A percentile compares a stretch with the other conserved stretches of the same genome.
phyloP scores from a whole-genome alignment of 2,329 filamentous ascomycete species.

The Stagonosporopsis vannaccii region DNA sequence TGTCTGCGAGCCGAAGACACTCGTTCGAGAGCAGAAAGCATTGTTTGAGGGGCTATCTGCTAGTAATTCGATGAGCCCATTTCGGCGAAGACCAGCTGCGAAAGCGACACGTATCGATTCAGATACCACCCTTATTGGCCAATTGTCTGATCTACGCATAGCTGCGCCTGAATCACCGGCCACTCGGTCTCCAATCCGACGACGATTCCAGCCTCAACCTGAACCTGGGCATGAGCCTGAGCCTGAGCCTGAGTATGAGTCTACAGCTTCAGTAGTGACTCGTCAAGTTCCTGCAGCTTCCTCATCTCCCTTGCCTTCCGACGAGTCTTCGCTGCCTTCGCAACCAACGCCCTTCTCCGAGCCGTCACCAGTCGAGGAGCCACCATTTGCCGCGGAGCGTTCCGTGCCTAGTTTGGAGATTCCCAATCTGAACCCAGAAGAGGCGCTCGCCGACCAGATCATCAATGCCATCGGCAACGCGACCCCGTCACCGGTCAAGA shows the following conservation, averaged over 20 bases:
- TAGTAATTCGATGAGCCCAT: conserved; percentile 10
- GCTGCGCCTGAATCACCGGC: conserved; percentile 7
- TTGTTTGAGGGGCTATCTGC: conserved; percentile 28
- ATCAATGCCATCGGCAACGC: conserved; percentile 49
- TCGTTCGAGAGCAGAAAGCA: conserved; percentile 20
- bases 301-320: conserved; percentile 25
- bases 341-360: conserved; percentile 7
- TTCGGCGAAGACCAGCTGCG: conserved; percentile 6
- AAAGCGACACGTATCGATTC: conserved; percentile 35
- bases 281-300: conserved; percentile 15
- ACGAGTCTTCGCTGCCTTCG: conserved; percentile 13
- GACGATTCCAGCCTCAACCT: neutral
- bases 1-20: conserved; percentile 10
- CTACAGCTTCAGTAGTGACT: conserved; percentile 9
- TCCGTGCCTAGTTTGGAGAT: conserved; percentile 26
- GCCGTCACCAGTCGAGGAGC: neutral
- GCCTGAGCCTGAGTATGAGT: neutral
- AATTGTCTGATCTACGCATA: conserved; percentile 26
- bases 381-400: conserved; percentile 27
- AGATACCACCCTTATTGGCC: conserved; percentile 37
- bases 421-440: conserved; percentile 31
- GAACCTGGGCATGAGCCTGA: neutral
- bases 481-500: conserved; percentile 52
- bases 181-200: conserved; percentile 3
- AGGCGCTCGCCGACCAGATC: conserved; percentile 50